A percentile compares a stretch with the other conserved stretches of the same genome.
Evolutionary conservation across 2,329 filamentous ascomycete genomes (phyloP).

Genomic region (Aspergillus floridensis): DNA sequence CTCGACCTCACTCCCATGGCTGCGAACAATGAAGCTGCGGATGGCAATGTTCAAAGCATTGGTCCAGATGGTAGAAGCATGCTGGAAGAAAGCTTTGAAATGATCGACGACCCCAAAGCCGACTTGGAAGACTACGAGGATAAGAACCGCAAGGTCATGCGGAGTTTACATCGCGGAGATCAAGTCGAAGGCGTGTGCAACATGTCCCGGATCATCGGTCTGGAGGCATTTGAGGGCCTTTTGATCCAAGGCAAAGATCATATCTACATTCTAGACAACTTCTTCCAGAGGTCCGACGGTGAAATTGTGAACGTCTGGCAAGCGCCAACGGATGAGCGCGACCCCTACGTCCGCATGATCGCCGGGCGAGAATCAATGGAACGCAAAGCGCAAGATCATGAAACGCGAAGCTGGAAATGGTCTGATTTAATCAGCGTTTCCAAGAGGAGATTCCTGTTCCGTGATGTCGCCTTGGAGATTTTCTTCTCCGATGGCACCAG

Average conservation of each 20-base stretch:
- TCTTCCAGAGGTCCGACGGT: conserved; percentile 90
- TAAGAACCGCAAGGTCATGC: conserved; percentile 97
- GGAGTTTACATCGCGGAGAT: conserved; percentile 84
- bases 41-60: conserved; percentile 29
- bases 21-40: conserved; percentile 32
- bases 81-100: conserved; percentile 88
- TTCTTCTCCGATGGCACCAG: conserved; percentile 97
- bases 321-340: conserved; percentile 85
- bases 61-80: conserved; percentile 40
- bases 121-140: conserved; percentile 87
- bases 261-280: conserved; percentile 92
- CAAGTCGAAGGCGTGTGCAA: conserved; percentile 93
- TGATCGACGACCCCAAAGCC: conserved; percentile 89
- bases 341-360: conserved; percentile 93
- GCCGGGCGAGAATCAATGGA: conserved; percentile 69
- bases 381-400: conserved; percentile 64
- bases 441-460: conserved; percentile 90
- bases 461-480: conserved; percentile 92
- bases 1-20: conserved; percentile 36
- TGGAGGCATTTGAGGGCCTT: conserved; percentile 91
- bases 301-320: conserved; percentile 98
- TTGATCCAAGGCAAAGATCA: conserved; percentile 89
- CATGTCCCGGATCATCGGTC: conserved; percentile 85
- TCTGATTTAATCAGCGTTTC: conserved; percentile 91
- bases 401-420: conserved; percentile 91